phyloP scores from a whole-genome alignment of 257 asterid species.

The Solanum habrochaites region DNA sequence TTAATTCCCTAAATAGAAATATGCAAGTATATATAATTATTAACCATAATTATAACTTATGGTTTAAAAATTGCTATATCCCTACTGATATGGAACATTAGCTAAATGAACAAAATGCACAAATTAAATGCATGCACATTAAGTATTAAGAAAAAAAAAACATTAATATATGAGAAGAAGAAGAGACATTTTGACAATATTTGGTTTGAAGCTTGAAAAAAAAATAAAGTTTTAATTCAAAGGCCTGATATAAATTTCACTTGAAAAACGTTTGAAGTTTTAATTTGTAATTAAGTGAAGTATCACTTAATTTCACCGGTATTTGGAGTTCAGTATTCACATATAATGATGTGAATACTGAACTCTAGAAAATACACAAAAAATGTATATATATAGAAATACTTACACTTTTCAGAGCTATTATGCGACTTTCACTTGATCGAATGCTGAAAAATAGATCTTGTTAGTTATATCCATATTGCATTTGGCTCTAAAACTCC shows the following conservation, averaged over 20 bases:
- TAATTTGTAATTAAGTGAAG: neutral
- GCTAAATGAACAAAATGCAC: neutral
- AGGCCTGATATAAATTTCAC: neutral
- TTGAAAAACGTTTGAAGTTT: neutral
- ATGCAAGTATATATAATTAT: neutral
- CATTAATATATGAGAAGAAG: neutral
- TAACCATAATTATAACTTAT: neutral
- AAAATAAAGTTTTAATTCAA: neutral
- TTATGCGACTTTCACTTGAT: slow-evolving; percentile 14
- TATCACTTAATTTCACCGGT: neutral
- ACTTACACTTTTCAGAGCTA: slow-evolving; percentile 34
- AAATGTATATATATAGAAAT: neutral
- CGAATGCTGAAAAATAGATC: slow-evolving; percentile 38
- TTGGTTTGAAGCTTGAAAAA: neutral
- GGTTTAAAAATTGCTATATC: neutral
- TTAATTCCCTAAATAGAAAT: neutral
- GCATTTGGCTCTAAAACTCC: slow-evolving; percentile 11
- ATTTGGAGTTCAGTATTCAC: neutral
- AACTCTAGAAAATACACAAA: neutral
- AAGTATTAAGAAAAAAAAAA: neutral
- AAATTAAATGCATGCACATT: slow-evolving; percentile 4
- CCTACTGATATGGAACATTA: no score
- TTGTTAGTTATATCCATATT: slow-evolving; percentile 11
- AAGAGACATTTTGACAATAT: neutral
- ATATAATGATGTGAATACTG: neutral